Conservation (phyloP, 2,329 filamentous ascomycete species). For the Clonostachys rosea region DNA sequence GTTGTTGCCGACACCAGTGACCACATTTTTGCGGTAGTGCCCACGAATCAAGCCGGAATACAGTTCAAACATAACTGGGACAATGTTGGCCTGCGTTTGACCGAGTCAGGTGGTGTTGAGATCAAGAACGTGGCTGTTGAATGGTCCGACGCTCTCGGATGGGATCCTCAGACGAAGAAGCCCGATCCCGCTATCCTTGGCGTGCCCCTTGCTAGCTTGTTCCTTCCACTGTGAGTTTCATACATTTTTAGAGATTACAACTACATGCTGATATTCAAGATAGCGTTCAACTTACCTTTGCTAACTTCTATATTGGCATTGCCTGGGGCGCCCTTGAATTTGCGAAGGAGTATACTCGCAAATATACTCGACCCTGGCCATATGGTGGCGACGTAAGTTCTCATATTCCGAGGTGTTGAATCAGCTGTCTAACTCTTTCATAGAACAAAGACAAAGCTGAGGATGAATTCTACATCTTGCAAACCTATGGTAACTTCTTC, state of each 20-base stretch:
- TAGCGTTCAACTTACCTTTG: constrained; percentile 60
- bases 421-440: fast-evolving
- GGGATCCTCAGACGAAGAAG: constrained; percentile 43
- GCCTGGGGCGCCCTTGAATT: constrained; percentile 51
- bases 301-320: constrained; percentile 62
- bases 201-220: constrained; percentile 50
- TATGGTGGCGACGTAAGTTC: constrained; percentile 51
- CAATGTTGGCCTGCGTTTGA: constrained; percentile 58
- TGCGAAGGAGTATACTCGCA: constrained; percentile 51
- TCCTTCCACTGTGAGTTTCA: constrained; percentile 47
- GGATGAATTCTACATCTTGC: constrained; percentile 63
- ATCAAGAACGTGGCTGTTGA: constrained; percentile 52
- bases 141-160: constrained; percentile 60
- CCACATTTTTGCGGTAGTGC: constrained; percentile 59
- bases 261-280: background rate
- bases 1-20: constrained; percentile 51
- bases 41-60: constrained; percentile 53
- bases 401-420: too few relatives aligned
- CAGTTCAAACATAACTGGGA: constrained; percentile 59
- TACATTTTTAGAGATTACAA: too few relatives aligned
- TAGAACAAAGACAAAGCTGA: constrained; percentile 49
- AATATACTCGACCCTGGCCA: constrained; percentile 57
- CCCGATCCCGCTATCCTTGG: constrained; percentile 43
- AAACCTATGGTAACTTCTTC: constrained; percentile 59
- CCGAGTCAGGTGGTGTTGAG: constrained; percentile 58